These are phyloP conservation scores for Penicillium crustosum DNA, from an alignment of 2,329 filamentous ascomycete species.

Conservation along the genomic window DNA sequence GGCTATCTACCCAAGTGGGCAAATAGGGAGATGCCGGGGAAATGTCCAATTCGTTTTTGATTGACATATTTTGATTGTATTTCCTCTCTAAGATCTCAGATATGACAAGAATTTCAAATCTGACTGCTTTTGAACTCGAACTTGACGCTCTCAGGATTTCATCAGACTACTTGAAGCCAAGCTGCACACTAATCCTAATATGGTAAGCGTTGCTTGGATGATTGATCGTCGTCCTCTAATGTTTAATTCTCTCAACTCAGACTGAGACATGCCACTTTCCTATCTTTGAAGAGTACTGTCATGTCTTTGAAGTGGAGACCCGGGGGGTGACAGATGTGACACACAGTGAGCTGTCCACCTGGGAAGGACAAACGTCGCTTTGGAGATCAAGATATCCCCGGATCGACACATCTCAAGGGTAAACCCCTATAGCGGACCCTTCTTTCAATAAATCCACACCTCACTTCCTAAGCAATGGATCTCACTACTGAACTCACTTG, in stretches of 20 bases:
- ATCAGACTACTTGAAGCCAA: conserved; percentile 3
- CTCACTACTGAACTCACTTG: neutral
- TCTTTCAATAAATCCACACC: neutral
- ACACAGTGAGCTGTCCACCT: neutral
- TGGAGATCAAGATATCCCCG: conserved; percentile 11
- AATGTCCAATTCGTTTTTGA: neutral
- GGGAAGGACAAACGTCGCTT: neutral
- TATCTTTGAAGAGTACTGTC: conserved; percentile 6
- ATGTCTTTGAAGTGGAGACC: conserved; percentile 14
- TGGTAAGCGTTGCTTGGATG: conserved; percentile 15
- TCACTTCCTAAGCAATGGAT: neutral
- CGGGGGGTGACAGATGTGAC: conserved; percentile 7
- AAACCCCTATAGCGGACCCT: conserved; percentile 9
- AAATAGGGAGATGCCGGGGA: neutral
- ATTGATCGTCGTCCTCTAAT: conserved; percentile 11
- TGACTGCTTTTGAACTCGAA: neutral
- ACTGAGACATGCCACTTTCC: conserved; percentile 21
- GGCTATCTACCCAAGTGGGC: neutral
- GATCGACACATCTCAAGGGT: conserved; percentile 16
- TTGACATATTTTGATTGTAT: neutral
- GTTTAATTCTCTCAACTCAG: neutral
- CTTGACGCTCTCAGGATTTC: neutral
- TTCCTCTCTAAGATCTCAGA: neutral
- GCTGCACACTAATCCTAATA: conserved; percentile 13
- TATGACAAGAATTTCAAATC: neutral